Evolutionary conservation across 345 rosid species (phyloP), one percentile per base, ranked within the genome.

Genomic region (Passiflora organensis): DNA sequence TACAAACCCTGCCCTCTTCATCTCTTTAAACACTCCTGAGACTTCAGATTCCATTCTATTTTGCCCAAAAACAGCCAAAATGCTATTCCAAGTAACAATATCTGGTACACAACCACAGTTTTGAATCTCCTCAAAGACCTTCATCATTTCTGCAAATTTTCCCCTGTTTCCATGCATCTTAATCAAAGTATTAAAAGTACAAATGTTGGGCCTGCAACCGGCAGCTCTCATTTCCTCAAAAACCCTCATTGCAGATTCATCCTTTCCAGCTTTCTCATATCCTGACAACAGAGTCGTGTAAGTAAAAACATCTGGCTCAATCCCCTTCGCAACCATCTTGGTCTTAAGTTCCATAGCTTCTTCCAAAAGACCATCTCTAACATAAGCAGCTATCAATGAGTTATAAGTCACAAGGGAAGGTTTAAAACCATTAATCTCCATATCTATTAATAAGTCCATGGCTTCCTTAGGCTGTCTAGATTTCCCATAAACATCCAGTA

Each of bases 1-100:
- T 53, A 89, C 67, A 59, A 93, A 86, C 20, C 99, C 96, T 1
- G 91, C 95, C 75, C 96, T 82, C 80, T 93, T 93, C 99, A 93
- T 93, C 76, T 93, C 99, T 76, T 75, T 84, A 69, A 93, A 88
- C 45, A 93, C 94, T 51, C 89, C 91, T 0, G 94, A 86, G 10
- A 93, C 94, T 69, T 93, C 95, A 0, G 86, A 74, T 64, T 84
- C 89, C 96, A 88, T 81, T 47, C 87, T 83, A 64, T 86, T 93
- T 66, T 86, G 88, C 60, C 99, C 99, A 51, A 93, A 93, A 25
- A 93, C 96, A 10, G 96, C 82, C 57, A 93, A 62, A 24, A 93
- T 78, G 9, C 96, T 88, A 54, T 88, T 93, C 99, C 99, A 93
- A 12, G 96, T 89, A 70, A 86, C 96, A 63, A 93, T 84, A 48